Evolutionary conservation across 2,329 filamentous ascomycete genomes (phyloP).

Genomic region (Fusarium acutatum): DNA sequence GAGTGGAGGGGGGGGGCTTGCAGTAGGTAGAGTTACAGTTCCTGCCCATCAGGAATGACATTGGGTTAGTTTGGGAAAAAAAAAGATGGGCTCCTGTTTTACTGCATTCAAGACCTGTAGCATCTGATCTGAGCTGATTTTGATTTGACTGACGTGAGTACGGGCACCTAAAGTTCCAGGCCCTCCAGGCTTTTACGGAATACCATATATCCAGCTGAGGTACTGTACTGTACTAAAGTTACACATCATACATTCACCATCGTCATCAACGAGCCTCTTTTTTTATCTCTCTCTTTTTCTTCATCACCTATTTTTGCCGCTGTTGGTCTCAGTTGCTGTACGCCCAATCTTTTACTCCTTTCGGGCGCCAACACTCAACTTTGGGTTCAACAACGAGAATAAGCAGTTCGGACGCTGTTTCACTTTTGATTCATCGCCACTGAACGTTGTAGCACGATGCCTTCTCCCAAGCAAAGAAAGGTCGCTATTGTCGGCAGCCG

Average conservation of each 20-base stretch:
- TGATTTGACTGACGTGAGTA: conserved; percentile 7
- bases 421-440: conserved; percentile 20
- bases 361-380: neutral
- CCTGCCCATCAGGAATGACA: neutral
- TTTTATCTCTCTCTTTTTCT: conserved; percentile 1
- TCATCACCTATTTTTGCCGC: neutral
- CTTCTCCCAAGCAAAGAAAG: conserved; percentile 84
- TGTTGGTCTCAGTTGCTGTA: conserved; percentile 19
- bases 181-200: neutral
- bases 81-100: neutral
- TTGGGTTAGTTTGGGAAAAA: neutral
- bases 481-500: conserved; percentile 95
- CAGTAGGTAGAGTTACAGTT: neutral
- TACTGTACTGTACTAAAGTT: neutral
- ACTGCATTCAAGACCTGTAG: conserved; percentile 8
- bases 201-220: neutral
- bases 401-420: conserved; percentile 11
- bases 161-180: conserved; percentile 30
- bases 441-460: conserved; percentile 33
- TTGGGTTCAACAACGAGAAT: conserved; percentile 12
- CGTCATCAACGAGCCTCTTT: conserved; percentile 23
- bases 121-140: neutral
- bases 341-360: neutral
- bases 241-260: conserved; percentile 29
- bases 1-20: conserved; percentile 4